These are phyloP conservation scores for Ophiostoma novo-ulmi DNA, from an alignment of 2,329 filamentous ascomycete genomes.

Conservation along the genomic window DNA sequence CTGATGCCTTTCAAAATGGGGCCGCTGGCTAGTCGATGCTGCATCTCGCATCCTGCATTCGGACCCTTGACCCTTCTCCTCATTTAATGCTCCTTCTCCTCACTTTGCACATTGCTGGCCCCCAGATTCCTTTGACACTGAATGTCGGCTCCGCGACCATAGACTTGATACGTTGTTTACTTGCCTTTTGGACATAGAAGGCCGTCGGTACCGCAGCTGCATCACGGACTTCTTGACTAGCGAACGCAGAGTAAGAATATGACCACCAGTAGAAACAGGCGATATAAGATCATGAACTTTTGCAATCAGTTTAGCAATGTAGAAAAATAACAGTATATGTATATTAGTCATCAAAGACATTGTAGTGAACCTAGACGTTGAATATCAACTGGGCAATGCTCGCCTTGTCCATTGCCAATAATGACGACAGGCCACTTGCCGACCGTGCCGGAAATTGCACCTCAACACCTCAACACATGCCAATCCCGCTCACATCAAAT, in stretches of 20 bases:
- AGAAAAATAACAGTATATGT: not conserved
- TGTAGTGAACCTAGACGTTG: not conserved
- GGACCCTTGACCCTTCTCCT: slow-evolving; percentile 4
- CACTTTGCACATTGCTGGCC: not conserved
- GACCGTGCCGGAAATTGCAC: not conserved
- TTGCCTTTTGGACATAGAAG: not conserved
- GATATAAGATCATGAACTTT: not conserved
- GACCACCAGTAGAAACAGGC: not conserved
- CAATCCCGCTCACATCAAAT: not conserved
- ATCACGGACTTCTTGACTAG: not conserved
- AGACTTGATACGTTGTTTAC: not conserved
- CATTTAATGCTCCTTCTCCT: not conserved
- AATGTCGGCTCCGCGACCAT: not conserved
- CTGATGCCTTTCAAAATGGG: slow-evolving; percentile 12
- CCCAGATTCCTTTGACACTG: not conserved
- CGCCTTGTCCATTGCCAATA: not conserved
- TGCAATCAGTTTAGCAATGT: not conserved
- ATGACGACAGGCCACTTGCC: not conserved
- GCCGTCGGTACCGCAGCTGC: not conserved
- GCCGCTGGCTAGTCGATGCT: not conserved
- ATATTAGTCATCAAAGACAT: not conserved
- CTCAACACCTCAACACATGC: not conserved
- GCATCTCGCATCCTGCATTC: not conserved
- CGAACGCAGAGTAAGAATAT: not conserved
- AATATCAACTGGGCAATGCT: not conserved